Conservation (phyloP, 2,329 filamentous ascomycete genomes). For the Diaporthe batatas region DNA sequence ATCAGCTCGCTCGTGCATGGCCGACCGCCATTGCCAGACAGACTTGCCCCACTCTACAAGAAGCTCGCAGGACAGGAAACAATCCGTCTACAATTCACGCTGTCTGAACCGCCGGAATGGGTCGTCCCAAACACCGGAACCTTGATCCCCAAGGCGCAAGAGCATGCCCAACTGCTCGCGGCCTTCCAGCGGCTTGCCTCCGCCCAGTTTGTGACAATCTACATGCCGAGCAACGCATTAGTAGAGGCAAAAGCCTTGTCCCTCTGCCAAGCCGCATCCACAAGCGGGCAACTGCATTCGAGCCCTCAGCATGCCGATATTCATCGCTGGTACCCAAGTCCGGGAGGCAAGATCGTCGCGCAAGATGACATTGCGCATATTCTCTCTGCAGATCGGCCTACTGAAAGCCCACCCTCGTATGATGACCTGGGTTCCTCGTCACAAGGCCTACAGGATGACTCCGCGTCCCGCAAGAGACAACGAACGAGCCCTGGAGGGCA, state of each 20-base stretch:
- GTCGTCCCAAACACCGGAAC: not conserved
- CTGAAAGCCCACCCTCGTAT: slow-evolving; percentile 1
- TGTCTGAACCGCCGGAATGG: not conserved
- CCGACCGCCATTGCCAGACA: not conserved
- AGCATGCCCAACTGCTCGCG: not conserved
- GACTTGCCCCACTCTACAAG: not conserved
- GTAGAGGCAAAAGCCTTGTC: not conserved
- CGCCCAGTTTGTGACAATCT: not conserved
- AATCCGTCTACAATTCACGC: not conserved
- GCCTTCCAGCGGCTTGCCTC: slow-evolving; percentile 1
- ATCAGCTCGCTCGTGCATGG: not conserved
- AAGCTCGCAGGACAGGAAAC: not conserved
- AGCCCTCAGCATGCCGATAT: not conserved
- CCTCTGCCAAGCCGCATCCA: not conserved
- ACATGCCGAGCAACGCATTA: not conserved
- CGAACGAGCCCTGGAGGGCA: not conserved
- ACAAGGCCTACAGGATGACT: not conserved
- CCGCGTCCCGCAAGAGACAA: not conserved
- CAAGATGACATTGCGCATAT: not conserved
- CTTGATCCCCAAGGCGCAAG: not conserved
- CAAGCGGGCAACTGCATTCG: not conserved
- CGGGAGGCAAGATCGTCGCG: not conserved
- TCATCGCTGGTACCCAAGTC: not conserved
- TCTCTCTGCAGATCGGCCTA: not conserved
- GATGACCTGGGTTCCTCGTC: not conserved